Evolutionary conservation across 2,329 filamentous ascomycete genomes (phyloP), one percentile per base, ranked within the genome.

Genomic region (Zymoseptoria passerinii): DNA sequence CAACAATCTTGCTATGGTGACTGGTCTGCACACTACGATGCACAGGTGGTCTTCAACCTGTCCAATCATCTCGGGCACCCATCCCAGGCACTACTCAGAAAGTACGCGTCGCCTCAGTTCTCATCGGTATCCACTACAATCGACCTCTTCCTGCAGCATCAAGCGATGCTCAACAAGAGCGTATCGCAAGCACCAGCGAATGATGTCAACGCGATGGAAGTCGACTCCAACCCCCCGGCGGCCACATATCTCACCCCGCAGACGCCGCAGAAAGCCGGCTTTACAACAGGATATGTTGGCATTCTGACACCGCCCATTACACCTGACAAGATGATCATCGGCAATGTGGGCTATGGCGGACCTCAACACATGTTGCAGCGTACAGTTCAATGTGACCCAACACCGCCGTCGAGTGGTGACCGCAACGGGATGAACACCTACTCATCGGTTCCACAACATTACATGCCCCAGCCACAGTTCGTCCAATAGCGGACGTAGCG

Each of bases 241-340:
- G 73, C 70, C 58, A 62, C 59, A 35, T 79, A 82, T 63, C 77
- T 83, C 70, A 83, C 86, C 63, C 90, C 88, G 70, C 87, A 85
- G 75, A 94, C 90, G 16, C 90, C 90, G 13, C 86, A 90, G 69
- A 92, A 92, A 78, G 83, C 82, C 53, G 83, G 86, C 60, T 85
- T 84, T 64, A 78, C 82, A 54, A 75, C 77, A n/a, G 81, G 85
- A 63, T 83, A 85, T 44, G 82, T 90, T 65, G 90, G 89, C 58
- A 91, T 91, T 74, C 82, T 92, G 65, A 94, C 90, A 16, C 90
- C 90, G 27, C 90, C 90, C 1, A 92, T 94, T 71, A 94, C 90
- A 0, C 90, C 90, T 4, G 89, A 92, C 62, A 75, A 76, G 61
- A 76, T 78, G 59, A 66, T 67, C 53, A 61, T 66, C 55, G 57